These are phyloP conservation scores for Venustampulla echinocandica DNA, from an alignment of 495 filamentous ascomycete genomes.

Conservation along the genomic window DNA sequence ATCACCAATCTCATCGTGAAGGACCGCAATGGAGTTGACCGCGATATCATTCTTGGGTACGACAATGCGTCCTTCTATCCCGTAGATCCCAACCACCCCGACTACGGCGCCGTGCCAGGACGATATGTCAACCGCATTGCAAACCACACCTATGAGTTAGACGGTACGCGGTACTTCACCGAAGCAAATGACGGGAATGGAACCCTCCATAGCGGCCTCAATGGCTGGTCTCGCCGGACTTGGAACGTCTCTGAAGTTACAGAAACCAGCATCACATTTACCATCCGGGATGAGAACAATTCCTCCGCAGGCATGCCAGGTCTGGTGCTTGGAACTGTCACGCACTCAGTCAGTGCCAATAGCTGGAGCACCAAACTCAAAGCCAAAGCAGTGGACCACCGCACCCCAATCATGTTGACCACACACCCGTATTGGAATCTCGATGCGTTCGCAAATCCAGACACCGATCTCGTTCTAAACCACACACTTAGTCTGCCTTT, in stretches of 20 bases:
- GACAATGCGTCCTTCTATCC: constrained; percentile 66
- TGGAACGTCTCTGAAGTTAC: constrained; percentile 48
- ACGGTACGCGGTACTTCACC: constrained; percentile 28
- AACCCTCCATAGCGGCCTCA: constrained; percentile 51
- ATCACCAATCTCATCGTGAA: constrained; percentile 50
- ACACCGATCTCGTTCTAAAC: constrained; percentile 50
- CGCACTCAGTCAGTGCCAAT: constrained; percentile 47
- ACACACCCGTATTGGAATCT: constrained; percentile 66
- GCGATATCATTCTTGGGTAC: constrained; percentile 67
- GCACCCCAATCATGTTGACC: constrained; percentile 57
- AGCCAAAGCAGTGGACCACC: constrained; percentile 40
- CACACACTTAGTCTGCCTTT: constrained; percentile 64
- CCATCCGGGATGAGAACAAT: constrained; percentile 54
- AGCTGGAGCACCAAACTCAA: constrained; percentile 46
- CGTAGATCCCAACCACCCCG: constrained; percentile 58
- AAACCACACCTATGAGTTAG: constrained; percentile 36
- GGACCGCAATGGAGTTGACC: constrained; percentile 39
- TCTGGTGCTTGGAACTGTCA: constrained; percentile 60
- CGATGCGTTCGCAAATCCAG: constrained; percentile 57
- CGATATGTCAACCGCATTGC: constrained; percentile 82
- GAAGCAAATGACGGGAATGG: constrained; percentile 47
- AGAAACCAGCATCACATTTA: constrained; percentile 69
- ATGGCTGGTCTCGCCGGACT: constrained; percentile 49
- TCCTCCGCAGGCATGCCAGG: constrained; percentile 67
- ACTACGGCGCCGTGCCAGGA: constrained; percentile 64